Evolutionary conservation across 139 green algal species (phyloP), one percentile per base, ranked within the genome.

Genomic region (Auxenochlorella pyrenoidosa): DNA sequence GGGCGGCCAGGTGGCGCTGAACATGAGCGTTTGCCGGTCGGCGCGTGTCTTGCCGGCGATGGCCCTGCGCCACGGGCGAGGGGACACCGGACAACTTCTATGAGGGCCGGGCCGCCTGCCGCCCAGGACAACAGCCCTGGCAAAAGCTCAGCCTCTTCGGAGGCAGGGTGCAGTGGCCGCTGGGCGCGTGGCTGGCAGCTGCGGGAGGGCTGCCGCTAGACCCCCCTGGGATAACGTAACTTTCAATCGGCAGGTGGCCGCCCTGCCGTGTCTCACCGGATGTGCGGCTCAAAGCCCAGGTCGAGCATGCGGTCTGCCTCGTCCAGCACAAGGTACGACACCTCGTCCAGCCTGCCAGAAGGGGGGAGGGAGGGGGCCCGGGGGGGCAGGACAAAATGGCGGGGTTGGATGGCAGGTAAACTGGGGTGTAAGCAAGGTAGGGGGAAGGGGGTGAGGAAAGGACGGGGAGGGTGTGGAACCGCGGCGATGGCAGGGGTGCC

Each of bases 271-370:
- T 1, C 66, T 38, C 66, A 73, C 66, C 66, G 66, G 88, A 98
- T 98, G 85, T 97, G 92, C 36, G 95, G 95, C 91, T 98, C 94
- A 88, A 98, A 98, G 54, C 96, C 97, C 79, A 98, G 90, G 90
- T 99, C 96, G 82, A 99, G 92, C 96, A 99, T 98, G 81, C 96
- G 90, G 86, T 99, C 97, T 2, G 97, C 97, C 92, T 99, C 97
- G 85, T 99, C 97, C 44, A 99, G 91, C 21, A 99, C 95, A 32
- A 98, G 88, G 89, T 95, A 98, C 22, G 91, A 95, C 38, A 98
- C 91, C 26, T 94, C 84, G 68, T 93, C 81, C 87, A 95, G 66
- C 81, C 86, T 90, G 60, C 21, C 1, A 59, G 40, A 3, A 38
- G 60, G 38, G 18, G 26, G 44, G 80, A 65, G 47, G 68, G 22